A percentile compares a stretch with the other conserved stretches of the same genome.
phyloP scores from a whole-genome alignment of 768 basidiomycete species.

The Dendrothele bispora region DNA sequence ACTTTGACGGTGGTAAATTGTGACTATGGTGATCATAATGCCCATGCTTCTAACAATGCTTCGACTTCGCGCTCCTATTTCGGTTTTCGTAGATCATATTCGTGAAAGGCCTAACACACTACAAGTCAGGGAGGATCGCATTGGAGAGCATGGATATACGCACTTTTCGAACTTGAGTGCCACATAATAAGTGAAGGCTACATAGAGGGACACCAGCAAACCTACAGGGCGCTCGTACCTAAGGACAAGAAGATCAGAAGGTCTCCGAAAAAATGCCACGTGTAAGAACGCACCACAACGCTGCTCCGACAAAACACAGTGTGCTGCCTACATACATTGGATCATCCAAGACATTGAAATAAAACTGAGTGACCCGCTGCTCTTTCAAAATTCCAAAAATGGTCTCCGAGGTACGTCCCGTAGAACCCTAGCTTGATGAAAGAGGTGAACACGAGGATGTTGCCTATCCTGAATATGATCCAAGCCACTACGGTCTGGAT shows the following conservation, averaged over 20 bases:
- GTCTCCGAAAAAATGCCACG: background rate
- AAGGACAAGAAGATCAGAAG: background rate
- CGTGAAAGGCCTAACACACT: too few species aligned
- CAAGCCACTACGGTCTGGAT: too few species aligned
- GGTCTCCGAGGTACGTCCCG: too few species aligned
- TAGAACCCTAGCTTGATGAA: too few species aligned
- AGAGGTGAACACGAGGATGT: too few species aligned
- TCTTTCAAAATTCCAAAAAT: too few species aligned
- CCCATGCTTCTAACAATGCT: too few species aligned
- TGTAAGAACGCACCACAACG: constrained; percentile 71
- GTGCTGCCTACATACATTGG: constrained; percentile 99
- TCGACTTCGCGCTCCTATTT: too few species aligned
- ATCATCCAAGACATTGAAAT: constrained; percentile 88
- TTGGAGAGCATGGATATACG: constrained; percentile 24
- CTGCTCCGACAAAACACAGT: constrained; percentile 81
- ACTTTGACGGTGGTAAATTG: too few species aligned
- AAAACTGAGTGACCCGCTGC: too few species aligned
- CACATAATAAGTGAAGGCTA: constrained; percentile 80
- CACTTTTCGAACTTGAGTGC: constrained; percentile 92
- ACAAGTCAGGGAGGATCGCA: constrained; percentile 29
- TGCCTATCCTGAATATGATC: too few species aligned
- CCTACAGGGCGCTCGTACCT: constrained; percentile 92
- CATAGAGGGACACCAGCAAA: constrained; percentile 74
- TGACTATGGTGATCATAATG: too few species aligned
- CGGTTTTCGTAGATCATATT: constrained; percentile 78